These are phyloP conservation scores for Nymphaea colorata DNA, from an alignment of 164 flowering plant genomes.

Conservation along the genomic window DNA sequence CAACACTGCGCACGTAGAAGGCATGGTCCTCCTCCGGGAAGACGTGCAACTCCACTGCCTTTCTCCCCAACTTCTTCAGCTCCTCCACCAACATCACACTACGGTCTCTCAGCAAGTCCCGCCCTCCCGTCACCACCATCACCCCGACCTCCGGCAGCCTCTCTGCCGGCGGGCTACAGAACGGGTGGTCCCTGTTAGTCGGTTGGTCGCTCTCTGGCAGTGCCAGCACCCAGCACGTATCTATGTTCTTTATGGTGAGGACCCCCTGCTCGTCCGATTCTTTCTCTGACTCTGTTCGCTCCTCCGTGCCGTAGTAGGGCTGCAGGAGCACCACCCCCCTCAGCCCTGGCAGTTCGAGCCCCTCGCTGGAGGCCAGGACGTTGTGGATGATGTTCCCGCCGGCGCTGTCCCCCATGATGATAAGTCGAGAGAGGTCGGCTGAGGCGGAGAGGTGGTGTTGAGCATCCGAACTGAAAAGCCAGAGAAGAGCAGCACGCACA, in stretches of 20 bases:
- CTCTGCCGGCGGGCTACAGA: constrained; percentile 23
- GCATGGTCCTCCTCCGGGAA: background rate
- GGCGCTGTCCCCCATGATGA: constrained; percentile 54
- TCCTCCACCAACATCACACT: background rate
- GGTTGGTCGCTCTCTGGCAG: constrained; percentile 24
- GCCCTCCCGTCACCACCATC: background rate
- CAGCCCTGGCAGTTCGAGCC: constrained; percentile 24
- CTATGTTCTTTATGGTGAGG: constrained; percentile 25
- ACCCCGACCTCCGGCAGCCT: background rate
- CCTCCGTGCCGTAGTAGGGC: constrained; percentile 39
- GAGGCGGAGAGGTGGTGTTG: constrained; percentile 36
- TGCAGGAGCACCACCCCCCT: constrained; percentile 42
- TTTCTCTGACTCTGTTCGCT: constrained; percentile 44
- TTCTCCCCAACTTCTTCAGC: background rate
- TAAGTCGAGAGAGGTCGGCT: constrained; percentile 31
- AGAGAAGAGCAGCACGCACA: constrained; percentile 26
- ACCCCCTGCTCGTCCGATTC: constrained; percentile 16
- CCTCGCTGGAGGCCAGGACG: constrained; percentile 16
- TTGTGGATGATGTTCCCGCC: constrained; percentile 50
- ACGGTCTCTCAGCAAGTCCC: background rate
- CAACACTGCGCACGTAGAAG: background rate
- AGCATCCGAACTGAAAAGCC: constrained; percentile 11
- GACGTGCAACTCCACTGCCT: background rate
- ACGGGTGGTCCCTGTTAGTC: constrained; percentile 49
- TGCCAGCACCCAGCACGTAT: constrained; percentile 41